Evolutionary conservation across 129 eudicot genomes (phyloP), one percentile per base, ranked within the genome.

Genomic region (Kitagawia praeruptora): DNA sequence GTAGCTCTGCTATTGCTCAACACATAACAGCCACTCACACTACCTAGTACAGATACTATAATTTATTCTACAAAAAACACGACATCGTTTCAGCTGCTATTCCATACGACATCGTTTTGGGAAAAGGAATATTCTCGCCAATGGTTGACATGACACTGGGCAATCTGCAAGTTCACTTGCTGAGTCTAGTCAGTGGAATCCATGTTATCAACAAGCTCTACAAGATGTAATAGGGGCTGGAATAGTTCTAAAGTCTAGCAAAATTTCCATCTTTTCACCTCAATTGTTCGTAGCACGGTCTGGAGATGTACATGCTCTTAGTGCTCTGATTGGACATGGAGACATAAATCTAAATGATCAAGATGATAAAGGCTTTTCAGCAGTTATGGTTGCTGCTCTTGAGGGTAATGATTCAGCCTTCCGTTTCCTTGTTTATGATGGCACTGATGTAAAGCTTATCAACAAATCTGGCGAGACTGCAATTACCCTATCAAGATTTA

Each of bases 331-430:
- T 78, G 86, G 82, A 74, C 91, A 82, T 75, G 80, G 83, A 12
- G 83, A 74, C 13, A 25, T 89, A 41, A 86, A 89, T 69, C 82
- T 91, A 5, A 75, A 93, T 47, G 91, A 91, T 77, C 90, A 83
- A 69, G 96, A 93, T 25, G 89, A 85, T 49, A 82, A 86, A 31
- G 96, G 96, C 23, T 90, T 89, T 85, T 81, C 96, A 2, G 96
- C 96, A 25, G 89, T 79, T 13, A 87, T 93, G 96, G 82, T 89
- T 44, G 90, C 93, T 9, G 96, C 88, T 37, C 83, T 80, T 31
- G 81, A 86, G 16, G 93, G 96, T 5, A 85, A 89, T 71, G 85
- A 89, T n/a, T 92, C 89, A 42, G 86, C 92, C 14, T 93, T 93
- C 73, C 78, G 79, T 79, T 25, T 89, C 78, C 92, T 91, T 27